phyloP scores from a whole-genome alignment of 2,329 filamentous ascomycete species.

The Cytospora paraplurivora region DNA sequence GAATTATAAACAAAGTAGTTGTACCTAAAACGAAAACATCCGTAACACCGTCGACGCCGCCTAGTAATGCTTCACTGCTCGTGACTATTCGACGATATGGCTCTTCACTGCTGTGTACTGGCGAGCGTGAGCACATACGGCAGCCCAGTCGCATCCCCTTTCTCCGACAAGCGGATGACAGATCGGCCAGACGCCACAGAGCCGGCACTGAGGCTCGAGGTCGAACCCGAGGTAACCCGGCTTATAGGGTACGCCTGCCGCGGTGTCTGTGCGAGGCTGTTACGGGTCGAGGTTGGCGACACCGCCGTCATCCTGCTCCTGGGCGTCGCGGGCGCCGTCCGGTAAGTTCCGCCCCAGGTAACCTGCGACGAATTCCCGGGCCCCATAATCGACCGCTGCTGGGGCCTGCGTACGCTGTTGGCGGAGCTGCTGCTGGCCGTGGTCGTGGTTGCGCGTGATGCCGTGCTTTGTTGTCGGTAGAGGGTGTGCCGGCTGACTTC shows the following conservation, averaged over 20 bases:
- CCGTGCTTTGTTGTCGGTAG: constrained; percentile 31
- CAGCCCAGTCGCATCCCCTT: constrained; percentile 38
- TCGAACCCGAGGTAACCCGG: constrained; percentile 38
- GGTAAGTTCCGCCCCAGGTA: constrained; percentile 41
- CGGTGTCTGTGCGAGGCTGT: constrained; percentile 48
- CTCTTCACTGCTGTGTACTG: constrained; percentile 9
- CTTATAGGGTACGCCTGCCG: constrained; percentile 42
- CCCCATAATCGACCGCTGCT: constrained; percentile 34
- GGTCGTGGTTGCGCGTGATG: constrained; percentile 3
- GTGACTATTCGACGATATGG: no score
- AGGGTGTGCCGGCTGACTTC: constrained; percentile 14
- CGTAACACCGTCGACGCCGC: no score
- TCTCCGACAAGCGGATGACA: constrained; percentile 50
- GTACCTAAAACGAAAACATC: no score
- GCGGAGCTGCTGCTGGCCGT: constrained; percentile 21
- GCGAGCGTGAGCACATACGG: constrained; percentile 44
- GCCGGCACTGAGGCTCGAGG: constrained; percentile 40
- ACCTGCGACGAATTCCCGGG: constrained; percentile 46
- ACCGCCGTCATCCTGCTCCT: constrained; percentile 46
- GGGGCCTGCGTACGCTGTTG: constrained; percentile 25
- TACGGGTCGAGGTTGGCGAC: constrained; percentile 41
- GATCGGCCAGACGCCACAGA: constrained; percentile 31
- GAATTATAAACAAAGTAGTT: no score
- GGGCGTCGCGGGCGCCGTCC: constrained; percentile 57
- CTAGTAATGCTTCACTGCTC: no score